Evolutionary conservation across 805 yeast genomes (phyloP).

Genomic region (Gaillardinia entomophila): DNA sequence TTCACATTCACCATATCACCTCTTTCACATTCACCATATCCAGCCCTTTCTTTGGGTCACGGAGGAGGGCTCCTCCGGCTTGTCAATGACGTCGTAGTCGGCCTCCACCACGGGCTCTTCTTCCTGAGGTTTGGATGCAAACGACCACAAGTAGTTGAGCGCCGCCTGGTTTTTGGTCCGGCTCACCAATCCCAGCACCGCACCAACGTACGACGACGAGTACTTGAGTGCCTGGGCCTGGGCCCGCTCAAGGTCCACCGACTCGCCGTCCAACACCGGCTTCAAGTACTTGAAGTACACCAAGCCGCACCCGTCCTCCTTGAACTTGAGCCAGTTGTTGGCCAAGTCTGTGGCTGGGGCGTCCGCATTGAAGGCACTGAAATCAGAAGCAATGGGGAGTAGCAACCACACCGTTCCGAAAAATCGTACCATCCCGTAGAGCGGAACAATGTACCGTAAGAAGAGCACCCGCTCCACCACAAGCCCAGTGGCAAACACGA

Average conservation of each 20-base stretch:
- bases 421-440: slow-evolving; percentile 44
- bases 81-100: slow-evolving; percentile 45
- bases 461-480: slow-evolving; percentile 38
- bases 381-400: slow-evolving; percentile 26
- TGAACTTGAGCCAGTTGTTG: slow-evolving; percentile 22
- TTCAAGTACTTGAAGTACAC: slow-evolving; percentile 19
- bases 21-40: slow-evolving; percentile 6
- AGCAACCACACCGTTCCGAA: slow-evolving; percentile 57
- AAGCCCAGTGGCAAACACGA: slow-evolving; percentile 43
- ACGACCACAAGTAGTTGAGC: not conserved
- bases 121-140: not conserved
- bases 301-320: slow-evolving; percentile 27
- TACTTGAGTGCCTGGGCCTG: not conserved
- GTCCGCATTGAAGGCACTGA: not conserved
- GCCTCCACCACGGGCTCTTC: slow-evolving; percentile 7
- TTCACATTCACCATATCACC: slow-evolving; percentile 6
- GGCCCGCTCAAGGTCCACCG: slow-evolving; percentile 1
- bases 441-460: slow-evolving; percentile 48
- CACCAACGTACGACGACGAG: no score
- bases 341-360: slow-evolving; percentile 10
- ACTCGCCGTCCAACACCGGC: slow-evolving; percentile 23
- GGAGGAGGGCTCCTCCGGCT: slow-evolving; percentile 7
- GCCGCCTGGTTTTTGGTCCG: not conserved
- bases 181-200: no score
- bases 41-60: slow-evolving; percentile 7